phyloP scores from a whole-genome alignment of 768 basidiomycete genomes.

The Gymnopilus junonius region DNA sequence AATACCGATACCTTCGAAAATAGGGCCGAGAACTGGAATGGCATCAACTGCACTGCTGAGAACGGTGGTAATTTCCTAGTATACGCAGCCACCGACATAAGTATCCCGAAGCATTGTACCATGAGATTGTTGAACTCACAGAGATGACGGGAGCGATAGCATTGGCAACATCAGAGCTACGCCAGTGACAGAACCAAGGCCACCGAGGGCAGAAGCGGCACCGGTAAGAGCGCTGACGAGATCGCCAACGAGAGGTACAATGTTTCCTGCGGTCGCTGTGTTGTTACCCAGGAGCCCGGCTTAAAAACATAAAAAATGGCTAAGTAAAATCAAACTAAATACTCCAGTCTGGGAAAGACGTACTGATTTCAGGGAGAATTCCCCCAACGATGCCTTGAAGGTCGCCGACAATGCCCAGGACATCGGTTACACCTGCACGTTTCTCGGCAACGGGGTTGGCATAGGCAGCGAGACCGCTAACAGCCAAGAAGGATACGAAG shows the following conservation, averaged over 20 bases:
- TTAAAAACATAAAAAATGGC: not conserved
- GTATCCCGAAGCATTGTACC: too few species aligned
- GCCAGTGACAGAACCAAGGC: not conserved
- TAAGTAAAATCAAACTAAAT: not conserved
- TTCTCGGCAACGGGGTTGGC: not conserved
- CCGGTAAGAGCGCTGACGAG: not conserved
- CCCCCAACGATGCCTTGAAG: not conserved
- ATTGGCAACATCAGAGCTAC: not conserved
- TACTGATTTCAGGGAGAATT: slow-evolving; percentile 1
- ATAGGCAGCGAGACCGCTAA: not conserved
- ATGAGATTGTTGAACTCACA: not conserved
- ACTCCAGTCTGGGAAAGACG: not conserved
- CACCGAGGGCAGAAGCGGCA: not conserved
- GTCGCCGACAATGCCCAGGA: not conserved
- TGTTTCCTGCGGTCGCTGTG: not conserved
- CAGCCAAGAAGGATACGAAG: slow-evolving; percentile 1
- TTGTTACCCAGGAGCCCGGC: not conserved
- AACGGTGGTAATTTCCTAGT: not conserved
- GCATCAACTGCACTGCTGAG: not conserved
- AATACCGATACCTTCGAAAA: not conserved
- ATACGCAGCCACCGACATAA: not conserved
- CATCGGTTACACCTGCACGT: not conserved
- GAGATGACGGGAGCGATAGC: not conserved
- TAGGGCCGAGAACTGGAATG: not conserved
- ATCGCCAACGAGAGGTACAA: not conserved